Conservation (phyloP, 179 eudicot species). For the Amaranthus tricolor region DNA sequence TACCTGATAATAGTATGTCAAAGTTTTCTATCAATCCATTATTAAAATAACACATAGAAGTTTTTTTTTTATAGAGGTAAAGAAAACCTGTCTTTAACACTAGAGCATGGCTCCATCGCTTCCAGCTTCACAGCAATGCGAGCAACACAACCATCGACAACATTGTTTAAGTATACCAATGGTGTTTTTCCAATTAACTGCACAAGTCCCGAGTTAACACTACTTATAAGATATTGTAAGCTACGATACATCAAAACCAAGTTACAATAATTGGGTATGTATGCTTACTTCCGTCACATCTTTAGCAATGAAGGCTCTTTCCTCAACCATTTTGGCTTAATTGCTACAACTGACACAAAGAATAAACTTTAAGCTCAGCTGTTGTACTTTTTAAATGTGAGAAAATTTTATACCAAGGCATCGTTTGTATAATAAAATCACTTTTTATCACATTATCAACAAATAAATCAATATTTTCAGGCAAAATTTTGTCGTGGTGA, state of each 20-base stretch:
- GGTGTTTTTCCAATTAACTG: conserved; percentile 83
- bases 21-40: not conserved
- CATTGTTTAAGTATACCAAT: conserved; percentile 69
- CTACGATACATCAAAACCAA: not conserved
- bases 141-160: conserved; percentile 80
- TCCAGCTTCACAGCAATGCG: conserved; percentile 79
- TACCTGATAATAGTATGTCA: not conserved
- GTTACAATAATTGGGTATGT: not conserved
- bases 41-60: not conserved
- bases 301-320: conserved; percentile 57
- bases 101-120: conserved; percentile 90
- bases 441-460: not conserved
- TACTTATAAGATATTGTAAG: not conserved
- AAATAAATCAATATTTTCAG: not conserved
- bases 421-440: not conserved
- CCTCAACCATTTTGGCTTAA: conserved; percentile 41
- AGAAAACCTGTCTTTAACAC: conserved; percentile 75
- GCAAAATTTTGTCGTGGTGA: not conserved
- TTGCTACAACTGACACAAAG: conserved; percentile 2
- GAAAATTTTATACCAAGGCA: not conserved
- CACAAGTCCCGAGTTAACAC: conserved; percentile 7
- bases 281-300: conserved; percentile 77
- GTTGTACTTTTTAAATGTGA: not conserved
- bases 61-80: not conserved
- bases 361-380: not conserved